Conservation (phyloP, 1,284 basidiomycete species). For the Ustilago loliicola region DNA sequence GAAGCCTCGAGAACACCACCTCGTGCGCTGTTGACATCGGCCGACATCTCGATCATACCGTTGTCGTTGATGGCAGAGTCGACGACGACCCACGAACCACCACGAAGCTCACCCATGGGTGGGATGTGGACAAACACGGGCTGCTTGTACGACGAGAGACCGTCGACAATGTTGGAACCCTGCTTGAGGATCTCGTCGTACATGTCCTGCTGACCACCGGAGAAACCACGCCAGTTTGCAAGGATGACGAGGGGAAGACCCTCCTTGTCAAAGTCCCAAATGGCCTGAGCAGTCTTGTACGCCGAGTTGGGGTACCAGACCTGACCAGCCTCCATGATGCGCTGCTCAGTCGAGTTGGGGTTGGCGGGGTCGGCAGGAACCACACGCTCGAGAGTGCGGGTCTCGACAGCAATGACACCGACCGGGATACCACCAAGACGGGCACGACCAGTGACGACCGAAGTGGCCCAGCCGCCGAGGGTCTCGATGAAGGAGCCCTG, state of each 20-base stretch:
- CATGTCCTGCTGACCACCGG: slow-evolving; percentile 99
- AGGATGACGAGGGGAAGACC: slow-evolving; percentile 97
- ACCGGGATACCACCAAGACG: slow-evolving; percentile 96
- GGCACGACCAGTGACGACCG: slow-evolving; percentile 83
- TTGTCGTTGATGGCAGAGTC: slow-evolving; percentile 94
- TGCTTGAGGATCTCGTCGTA: slow-evolving; percentile 72
- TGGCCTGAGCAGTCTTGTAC: slow-evolving; percentile 99
- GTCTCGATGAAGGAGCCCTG: slow-evolving; percentile 96
- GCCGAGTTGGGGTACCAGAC: slow-evolving; percentile 99
- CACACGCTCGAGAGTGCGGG: slow-evolving; percentile 95
- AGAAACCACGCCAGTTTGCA: slow-evolving; percentile 99
- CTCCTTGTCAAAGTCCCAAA: slow-evolving; percentile 98
- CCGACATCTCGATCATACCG: slow-evolving; percentile 91
- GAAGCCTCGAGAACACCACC: slow-evolving; percentile 96
- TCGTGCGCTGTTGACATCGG: slow-evolving; percentile 87
- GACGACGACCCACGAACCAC: slow-evolving; percentile 99
- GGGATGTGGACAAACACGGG: slow-evolving; percentile 99
- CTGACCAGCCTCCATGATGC: slow-evolving; percentile 98
- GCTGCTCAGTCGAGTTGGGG: slow-evolving; percentile 94
- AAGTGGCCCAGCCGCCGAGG: slow-evolving; percentile 73
- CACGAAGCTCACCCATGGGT: slow-evolving; percentile 97
- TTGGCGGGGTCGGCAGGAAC: slow-evolving; percentile 99
- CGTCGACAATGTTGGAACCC: slow-evolving; percentile 86
- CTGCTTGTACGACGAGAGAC: slow-evolving; percentile 94
- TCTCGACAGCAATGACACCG: slow-evolving; percentile 98